phyloP scores from a whole-genome alignment of 805 yeast species.

The Huiozyma sinensis region DNA sequence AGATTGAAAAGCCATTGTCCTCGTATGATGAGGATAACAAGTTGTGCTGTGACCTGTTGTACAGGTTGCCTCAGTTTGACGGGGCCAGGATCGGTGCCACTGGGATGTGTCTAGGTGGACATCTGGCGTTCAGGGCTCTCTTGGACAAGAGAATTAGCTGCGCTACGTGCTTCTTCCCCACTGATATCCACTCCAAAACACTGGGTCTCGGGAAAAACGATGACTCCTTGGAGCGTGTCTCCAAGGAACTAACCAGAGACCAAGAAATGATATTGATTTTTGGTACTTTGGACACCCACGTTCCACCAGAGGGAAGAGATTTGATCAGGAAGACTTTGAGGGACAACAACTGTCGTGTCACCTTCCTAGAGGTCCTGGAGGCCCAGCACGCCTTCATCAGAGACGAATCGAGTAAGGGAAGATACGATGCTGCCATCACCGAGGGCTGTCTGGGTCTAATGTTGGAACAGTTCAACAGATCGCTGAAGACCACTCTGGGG shows the following conservation, averaged over 20 bases:
- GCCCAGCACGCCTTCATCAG: conserved; percentile 81
- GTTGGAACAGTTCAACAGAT: conserved; percentile 60
- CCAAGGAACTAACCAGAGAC: conserved; percentile 41
- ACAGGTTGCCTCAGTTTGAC: conserved; percentile 47
- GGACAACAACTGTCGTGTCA: conserved; percentile 48
- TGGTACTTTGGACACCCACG: conserved; percentile 73
- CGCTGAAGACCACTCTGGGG: conserved; percentile 56
- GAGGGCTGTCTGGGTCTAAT: conserved; percentile 55
- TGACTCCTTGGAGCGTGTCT: conserved; percentile 47
- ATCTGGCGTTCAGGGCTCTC: conserved; percentile 61
- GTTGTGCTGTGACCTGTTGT: conserved; percentile 52
- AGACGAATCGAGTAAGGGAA: conserved; percentile 70
- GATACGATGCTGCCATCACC: conserved; percentile 73
- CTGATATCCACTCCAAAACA: conserved; percentile 63
- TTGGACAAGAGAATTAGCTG: conserved; percentile 51
- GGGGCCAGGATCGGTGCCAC: conserved; percentile 65
- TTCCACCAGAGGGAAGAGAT: conserved; percentile 68
- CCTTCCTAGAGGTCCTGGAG: conserved; percentile 63
- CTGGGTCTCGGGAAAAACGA: conserved; percentile 55
- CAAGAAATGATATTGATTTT: conserved; percentile 57
- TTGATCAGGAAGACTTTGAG: conserved; percentile 52
- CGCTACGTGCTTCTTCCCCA: conserved; percentile 67
- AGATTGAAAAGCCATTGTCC: conserved; percentile 52
- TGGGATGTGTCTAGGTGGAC: conserved; percentile 85
- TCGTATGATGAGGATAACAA: conserved; percentile 70